A percentile compares a stretch with the other conserved stretches of the same genome.
Conservation (phyloP, 2,329 filamentous ascomycete genomes). For the Reticulascus tulasneorum region DNA sequence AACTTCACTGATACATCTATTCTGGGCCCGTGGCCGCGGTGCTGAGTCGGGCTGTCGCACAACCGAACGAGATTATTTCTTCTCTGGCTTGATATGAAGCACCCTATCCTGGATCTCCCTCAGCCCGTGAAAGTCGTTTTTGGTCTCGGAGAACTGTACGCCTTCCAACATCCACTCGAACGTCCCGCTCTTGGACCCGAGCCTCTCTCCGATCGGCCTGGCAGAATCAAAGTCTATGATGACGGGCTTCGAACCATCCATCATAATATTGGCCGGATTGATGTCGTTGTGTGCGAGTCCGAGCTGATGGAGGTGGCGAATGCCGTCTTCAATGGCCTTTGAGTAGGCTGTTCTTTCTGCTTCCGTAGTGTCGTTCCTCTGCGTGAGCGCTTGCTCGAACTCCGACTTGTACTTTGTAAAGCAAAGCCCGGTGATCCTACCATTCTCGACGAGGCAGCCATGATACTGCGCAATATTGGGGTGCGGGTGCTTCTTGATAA, state of each 20-base stretch:
- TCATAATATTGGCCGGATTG: slow-evolving; percentile 28
- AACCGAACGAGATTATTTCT: too few relatives aligned
- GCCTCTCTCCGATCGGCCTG: slow-evolving; percentile 6
- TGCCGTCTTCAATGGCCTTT: slow-evolving; percentile 18
- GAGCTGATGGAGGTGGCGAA: slow-evolving; percentile 29
- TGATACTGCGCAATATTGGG: slow-evolving; percentile 14
- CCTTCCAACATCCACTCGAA: too few relatives aligned
- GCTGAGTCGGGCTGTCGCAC: too few relatives aligned
- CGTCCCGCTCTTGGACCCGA: too few relatives aligned
- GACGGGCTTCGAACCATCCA: slow-evolving; percentile 24
- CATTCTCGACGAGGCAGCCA: slow-evolving; percentile 11
- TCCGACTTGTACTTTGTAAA: slow-evolving; percentile 10
- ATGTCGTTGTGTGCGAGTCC: slow-evolving; percentile 32
- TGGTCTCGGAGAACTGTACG: too few relatives aligned
- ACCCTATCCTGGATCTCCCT: too few relatives aligned
- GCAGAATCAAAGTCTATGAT: slow-evolving; percentile 33
- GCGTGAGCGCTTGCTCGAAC: slow-evolving; percentile 4
- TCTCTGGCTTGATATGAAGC: too few relatives aligned
- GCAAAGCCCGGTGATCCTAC: slow-evolving; percentile 12
- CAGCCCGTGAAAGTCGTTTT: too few relatives aligned
- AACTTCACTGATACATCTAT: too few relatives aligned
- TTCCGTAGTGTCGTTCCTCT: too few relatives aligned
- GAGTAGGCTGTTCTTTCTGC: too few relatives aligned
- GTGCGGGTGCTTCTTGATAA: slow-evolving; percentile 13
- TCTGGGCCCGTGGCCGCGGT: too few relatives aligned